These are phyloP conservation scores for Magnaporthiopsis incrustans DNA, from an alignment of 2,329 filamentous ascomycete species.

Conservation along the genomic window DNA sequence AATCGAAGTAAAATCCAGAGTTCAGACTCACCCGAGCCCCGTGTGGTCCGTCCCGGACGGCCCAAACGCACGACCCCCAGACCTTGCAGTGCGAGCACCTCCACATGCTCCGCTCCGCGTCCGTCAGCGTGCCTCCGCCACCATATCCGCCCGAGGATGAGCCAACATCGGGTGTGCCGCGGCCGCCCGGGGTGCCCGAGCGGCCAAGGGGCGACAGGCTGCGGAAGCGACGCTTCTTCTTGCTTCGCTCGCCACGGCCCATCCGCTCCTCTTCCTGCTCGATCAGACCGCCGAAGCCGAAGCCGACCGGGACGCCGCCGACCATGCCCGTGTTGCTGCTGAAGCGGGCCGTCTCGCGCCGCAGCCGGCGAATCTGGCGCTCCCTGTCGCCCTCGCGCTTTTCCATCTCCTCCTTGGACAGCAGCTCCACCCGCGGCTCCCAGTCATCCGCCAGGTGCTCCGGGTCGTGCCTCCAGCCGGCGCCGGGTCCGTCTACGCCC, in stretches of 20 bases:
- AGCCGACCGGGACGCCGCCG: conserved; percentile 58
- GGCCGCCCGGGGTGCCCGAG: conserved; percentile 56
- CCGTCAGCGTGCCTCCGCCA: conserved; percentile 57
- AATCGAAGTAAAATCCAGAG: conserved; percentile 11
- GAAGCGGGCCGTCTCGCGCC: conserved; percentile 87
- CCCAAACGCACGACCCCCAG: conserved; percentile 89
- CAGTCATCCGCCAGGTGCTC: conserved; percentile 79
- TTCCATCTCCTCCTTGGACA: conserved; percentile 95
- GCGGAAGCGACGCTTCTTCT: conserved; percentile 89
- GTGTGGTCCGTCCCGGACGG: conserved; percentile 80
- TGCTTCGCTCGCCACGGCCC: conserved; percentile 85
- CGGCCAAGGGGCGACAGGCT: conserved; percentile 76
- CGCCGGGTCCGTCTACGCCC: conserved; percentile 71
- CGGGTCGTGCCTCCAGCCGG: conserved; percentile 92
- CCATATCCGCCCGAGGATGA: conserved; percentile 60
- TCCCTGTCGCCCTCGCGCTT: conserved; percentile 93
- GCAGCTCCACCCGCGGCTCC: conserved; percentile 71
- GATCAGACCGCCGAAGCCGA: conserved; percentile 41
- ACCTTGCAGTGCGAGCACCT: conserved; percentile 81
- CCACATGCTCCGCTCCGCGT: conserved; percentile 76
- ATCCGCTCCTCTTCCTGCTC: conserved; percentile 69
- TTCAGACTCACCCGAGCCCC: conserved; percentile 64
- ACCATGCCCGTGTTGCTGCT: conserved; percentile 78
- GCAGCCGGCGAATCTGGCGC: conserved; percentile 75
- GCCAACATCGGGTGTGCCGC: conserved; percentile 74